These are phyloP conservation scores for Setaria viridis DNA, from an alignment of 202 grass and related monocot species.

Conservation along the genomic window DNA sequence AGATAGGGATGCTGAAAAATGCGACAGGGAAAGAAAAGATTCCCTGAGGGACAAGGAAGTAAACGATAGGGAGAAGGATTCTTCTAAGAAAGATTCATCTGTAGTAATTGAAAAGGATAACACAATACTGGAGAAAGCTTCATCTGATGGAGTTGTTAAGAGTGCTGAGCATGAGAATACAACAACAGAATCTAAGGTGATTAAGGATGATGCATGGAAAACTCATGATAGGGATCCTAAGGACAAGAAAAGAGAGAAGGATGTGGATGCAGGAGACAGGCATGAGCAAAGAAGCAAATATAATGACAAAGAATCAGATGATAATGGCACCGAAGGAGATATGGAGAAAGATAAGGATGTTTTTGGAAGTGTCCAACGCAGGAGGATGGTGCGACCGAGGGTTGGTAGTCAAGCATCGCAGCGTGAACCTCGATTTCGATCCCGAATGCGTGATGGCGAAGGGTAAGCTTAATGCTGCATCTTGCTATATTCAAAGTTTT, in stretches of 20 bases:
- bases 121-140: slow-evolving; percentile 50
- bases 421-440: slow-evolving; percentile 70
- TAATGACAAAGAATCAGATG: slow-evolving; percentile 80
- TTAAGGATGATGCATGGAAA: slow-evolving; percentile 72
- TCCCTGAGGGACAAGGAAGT: slow-evolving; percentile 72
- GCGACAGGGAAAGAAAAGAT: slow-evolving; percentile 72
- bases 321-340: slow-evolving; percentile 66
- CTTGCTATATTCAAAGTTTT: neutral
- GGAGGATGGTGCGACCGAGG: slow-evolving; percentile 65
- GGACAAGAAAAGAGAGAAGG: slow-evolving; percentile 75
- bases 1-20: slow-evolving; percentile 70
- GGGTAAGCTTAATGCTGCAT: slow-evolving; percentile 61
- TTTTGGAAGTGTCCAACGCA: slow-evolving; percentile 68
- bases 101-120: slow-evolving; percentile 64
- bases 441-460: slow-evolving; percentile 74
- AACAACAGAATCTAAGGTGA: slow-evolving; percentile 56
- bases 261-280: slow-evolving; percentile 61
- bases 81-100: slow-evolving; percentile 56
- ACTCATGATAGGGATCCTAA: slow-evolving; percentile 58
- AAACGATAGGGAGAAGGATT: slow-evolving; percentile 68
- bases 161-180: slow-evolving; percentile 58
- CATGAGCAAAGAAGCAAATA: slow-evolving; percentile 57
- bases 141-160: slow-evolving; percentile 62
- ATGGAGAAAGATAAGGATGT: slow-evolving; percentile 74
- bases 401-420: slow-evolving; percentile 71